phyloP scores from a whole-genome alignment of 2,329 filamentous ascomycete genomes.

The Pseudogymnoascus sp. region DNA sequence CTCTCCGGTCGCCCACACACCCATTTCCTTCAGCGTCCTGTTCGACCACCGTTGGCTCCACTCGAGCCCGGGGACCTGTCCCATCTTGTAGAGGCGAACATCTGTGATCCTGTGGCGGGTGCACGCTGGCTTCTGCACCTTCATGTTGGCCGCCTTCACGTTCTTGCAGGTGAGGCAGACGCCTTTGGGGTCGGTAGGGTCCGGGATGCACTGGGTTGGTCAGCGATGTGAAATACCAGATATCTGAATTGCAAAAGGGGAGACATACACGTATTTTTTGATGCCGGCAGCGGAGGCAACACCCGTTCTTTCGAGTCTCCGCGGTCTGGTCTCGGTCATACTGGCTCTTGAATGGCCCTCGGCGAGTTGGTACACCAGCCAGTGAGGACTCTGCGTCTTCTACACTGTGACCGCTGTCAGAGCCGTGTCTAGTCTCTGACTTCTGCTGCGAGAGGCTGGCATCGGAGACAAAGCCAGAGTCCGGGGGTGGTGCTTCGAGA shows the following conservation, averaged over 20 bases:
- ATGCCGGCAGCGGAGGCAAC: slow-evolving; percentile 53
- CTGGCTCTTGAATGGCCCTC: slow-evolving; percentile 48
- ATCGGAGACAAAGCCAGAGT: not conserved
- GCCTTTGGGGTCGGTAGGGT: slow-evolving; percentile 38
- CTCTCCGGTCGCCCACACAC: slow-evolving; percentile 46
- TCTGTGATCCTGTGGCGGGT: slow-evolving; percentile 53
- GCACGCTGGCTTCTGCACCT: slow-evolving; percentile 46
- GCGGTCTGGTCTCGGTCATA: slow-evolving; percentile 45
- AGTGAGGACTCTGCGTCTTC: not conserved
- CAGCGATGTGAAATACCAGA: not conserved
- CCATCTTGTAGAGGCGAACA: slow-evolving; percentile 48
- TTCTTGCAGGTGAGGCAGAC: slow-evolving; percentile 43
- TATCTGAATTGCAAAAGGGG: not conserved
- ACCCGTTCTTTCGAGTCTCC: slow-evolving; percentile 47
- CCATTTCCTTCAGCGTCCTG: slow-evolving; percentile 45
- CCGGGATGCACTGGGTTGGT: slow-evolving; percentile 41
- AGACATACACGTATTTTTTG: slow-evolving; percentile 49
- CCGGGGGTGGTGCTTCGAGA: not conserved
- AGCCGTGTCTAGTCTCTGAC: not conserved
- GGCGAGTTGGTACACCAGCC: slow-evolving; percentile 12
- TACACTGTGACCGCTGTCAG: not conserved
- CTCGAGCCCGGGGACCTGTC: slow-evolving; percentile 48
- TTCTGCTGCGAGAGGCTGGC: not conserved
- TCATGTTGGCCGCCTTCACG: slow-evolving; percentile 34
- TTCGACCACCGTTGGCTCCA: slow-evolving; percentile 52